Percentiles rank a stretch among this genome's conserved stretches.
phyloP scores from a whole-genome alignment of 306 rosid species.

The Canavalia gladiata region DNA sequence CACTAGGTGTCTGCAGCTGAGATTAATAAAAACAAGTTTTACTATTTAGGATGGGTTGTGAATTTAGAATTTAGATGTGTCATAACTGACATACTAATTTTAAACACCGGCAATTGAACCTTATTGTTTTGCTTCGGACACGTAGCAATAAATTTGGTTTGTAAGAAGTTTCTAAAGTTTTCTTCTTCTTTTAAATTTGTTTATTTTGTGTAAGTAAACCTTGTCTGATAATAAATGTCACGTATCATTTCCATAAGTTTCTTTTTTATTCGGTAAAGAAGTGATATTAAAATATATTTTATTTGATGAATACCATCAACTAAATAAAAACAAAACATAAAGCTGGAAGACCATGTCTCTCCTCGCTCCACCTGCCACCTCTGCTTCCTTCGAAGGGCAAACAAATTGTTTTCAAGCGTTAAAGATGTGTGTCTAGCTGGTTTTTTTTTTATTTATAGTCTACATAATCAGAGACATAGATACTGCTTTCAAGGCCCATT shows the following conservation, averaged over 20 bases:
- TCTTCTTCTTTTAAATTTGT: not conserved
- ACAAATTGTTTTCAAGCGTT: not conserved
- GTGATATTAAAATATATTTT: not conserved
- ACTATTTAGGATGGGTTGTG: not conserved
- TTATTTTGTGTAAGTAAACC: not conserved
- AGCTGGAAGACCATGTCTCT: constrained; percentile 25
- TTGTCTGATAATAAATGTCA: not conserved
- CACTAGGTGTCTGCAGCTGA: not conserved
- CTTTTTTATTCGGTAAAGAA: not conserved
- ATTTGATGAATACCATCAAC: not conserved
- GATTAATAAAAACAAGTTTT: not conserved
- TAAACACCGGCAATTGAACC: too few species aligned
- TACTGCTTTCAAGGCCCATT: not conserved
- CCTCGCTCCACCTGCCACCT: not conserved
- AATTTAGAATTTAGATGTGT: not conserved
- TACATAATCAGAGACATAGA: not conserved
- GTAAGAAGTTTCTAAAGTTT: too few species aligned
- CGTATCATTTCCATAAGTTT: not conserved
- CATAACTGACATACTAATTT: not conserved
- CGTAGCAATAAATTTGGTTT: not conserved
- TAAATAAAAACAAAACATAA: not conserved
- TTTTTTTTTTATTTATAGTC: not conserved
- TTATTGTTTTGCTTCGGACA: not conserved
- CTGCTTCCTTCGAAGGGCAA: constrained; percentile 14
- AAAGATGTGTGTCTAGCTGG: not conserved